Evolutionary conservation across 352 stramenopile genomes (phyloP).

Genomic region (Phytophthora cactorum): DNA sequence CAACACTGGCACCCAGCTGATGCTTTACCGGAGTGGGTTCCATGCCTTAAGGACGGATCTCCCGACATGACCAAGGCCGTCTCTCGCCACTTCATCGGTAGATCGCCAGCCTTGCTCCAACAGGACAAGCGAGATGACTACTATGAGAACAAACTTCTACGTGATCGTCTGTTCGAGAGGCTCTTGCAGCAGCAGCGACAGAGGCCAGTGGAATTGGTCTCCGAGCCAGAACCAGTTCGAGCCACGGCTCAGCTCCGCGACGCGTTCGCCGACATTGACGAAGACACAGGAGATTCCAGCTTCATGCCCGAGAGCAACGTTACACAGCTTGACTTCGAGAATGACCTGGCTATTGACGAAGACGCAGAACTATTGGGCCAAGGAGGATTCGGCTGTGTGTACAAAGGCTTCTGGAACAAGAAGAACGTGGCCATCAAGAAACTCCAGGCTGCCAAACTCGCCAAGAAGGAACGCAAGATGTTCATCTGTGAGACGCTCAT

Average conservation of each 20-base stretch:
- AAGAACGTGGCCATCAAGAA: conserved; percentile 45
- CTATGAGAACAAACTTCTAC: conserved; percentile 27
- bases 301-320: conserved; percentile 28
- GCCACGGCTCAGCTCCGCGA: conserved; percentile 22
- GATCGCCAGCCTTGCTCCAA: conserved; percentile 20
- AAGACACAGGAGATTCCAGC: neutral
- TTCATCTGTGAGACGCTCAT: conserved; percentile 42
- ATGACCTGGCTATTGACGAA: conserved; percentile 30
- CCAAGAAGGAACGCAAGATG: conserved; percentile 44
- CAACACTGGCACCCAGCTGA: conserved; percentile 30
- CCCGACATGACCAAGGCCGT: conserved; percentile 36
- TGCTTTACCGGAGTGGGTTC: conserved; percentile 29
- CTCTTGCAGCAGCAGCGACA: conserved; percentile 26
- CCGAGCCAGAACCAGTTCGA: conserved; percentile 21
- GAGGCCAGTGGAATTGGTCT: conserved; percentile 15
- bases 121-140: conserved; percentile 29
- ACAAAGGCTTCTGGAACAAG: conserved; percentile 25
- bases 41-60: conserved; percentile 38
- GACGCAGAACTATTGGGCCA: conserved; percentile 24
- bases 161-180: conserved; percentile 19
- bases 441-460: conserved; percentile 38
- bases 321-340: conserved; percentile 29
- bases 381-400: conserved; percentile 41
- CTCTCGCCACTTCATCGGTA: conserved; percentile 33
- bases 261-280: conserved; percentile 24